A percentile compares a stretch with the other conserved stretches of the same genome.
These are phyloP conservation scores for Blastocystis sp. DNA, from an alignment of 352 stramenopile species.

Conservation along the genomic window DNA sequence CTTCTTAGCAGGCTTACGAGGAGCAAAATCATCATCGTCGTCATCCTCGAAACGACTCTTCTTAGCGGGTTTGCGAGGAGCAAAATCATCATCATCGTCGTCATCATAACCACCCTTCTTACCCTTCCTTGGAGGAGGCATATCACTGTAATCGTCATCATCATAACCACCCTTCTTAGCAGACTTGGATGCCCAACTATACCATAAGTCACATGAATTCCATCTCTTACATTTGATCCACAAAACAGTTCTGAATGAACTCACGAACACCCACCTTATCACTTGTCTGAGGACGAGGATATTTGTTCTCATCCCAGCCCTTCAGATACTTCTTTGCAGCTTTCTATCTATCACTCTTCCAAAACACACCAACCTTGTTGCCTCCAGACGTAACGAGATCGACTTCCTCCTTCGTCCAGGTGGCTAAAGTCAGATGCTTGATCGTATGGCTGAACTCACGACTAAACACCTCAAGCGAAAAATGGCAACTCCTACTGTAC, in stretches of 20 bases:
- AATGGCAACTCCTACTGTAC: not conserved
- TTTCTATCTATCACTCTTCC: conserved; percentile 26
- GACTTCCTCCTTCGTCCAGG: conserved; percentile 51
- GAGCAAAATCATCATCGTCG: no score
- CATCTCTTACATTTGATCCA: not conserved
- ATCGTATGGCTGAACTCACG: conserved; percentile 50
- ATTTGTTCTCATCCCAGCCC: conserved; percentile 46
- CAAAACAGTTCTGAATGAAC: conserved; percentile 58
- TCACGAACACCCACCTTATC: conserved; percentile 22
- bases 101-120: not conserved
- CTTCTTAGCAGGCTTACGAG: no score
- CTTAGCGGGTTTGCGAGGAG: no score
- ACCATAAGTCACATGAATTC: not conserved
- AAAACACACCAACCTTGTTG: conserved; percentile 22
- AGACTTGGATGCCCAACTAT: not conserved
- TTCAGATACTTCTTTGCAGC: conserved; percentile 56
- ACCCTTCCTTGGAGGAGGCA: not conserved
- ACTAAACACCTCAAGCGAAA: not conserved
- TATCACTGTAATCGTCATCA: not conserved
- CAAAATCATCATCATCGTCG: no score
- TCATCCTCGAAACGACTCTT: no score
- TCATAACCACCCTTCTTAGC: not conserved
- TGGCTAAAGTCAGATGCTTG: conserved; percentile 40
- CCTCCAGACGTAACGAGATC: conserved; percentile 18
- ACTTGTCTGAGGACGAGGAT: conserved; percentile 36